Base-by-base conservation (phyloP, 2,329 filamentous ascomycete genomes). In the Dendrostoma leiphaemia region DNA sequence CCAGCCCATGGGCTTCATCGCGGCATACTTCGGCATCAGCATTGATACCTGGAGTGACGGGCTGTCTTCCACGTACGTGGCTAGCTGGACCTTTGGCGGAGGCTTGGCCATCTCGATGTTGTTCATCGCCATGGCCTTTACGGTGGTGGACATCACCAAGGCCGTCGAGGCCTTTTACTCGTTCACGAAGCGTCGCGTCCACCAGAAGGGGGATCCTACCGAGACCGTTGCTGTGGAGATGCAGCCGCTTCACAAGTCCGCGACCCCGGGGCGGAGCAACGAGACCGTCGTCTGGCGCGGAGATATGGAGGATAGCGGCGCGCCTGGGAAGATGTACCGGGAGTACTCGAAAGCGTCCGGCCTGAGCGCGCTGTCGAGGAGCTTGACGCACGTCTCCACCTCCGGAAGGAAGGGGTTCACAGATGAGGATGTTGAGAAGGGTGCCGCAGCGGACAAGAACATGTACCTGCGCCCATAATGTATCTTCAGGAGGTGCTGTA, bases 1-100 rank as follows among this genome's bases (percentile, higher is more conserved):
- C 58, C 62, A 75, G 55, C 74, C 74, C 35, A 71, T 75, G 60
- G 70, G 69, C 1, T 75, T 75, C 51, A 73, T 76, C 48, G 71
- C 73, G 7, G 67, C 69, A 8, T 71, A 75, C 35, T 74, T 76
- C 59, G 71, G 73, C 4, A 75, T 76, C 61, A 73, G 73, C 50
- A 65, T 75, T 15, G 56, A 63, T n/a, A 70, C 72, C 75, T 86
- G 68, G 77, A 71, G 67, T 26, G 62, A 67, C 7, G 41, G 46
- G 3, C 56, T 67, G 35, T 62, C 61, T 2, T 26, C 64, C 9
- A 24, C 48, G 7, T 67, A 63, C 19, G 64, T 66, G 10, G 59
- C 58, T 10, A 63, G 62, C 24, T 67, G 66, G 58, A 59, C 62
- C 29, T 67, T 74, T 45, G 70, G 71, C 26, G 69, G 72, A 13